phyloP scores from a whole-genome alignment of 2,329 filamentous ascomycete species.

The Diplodia sapinea region DNA sequence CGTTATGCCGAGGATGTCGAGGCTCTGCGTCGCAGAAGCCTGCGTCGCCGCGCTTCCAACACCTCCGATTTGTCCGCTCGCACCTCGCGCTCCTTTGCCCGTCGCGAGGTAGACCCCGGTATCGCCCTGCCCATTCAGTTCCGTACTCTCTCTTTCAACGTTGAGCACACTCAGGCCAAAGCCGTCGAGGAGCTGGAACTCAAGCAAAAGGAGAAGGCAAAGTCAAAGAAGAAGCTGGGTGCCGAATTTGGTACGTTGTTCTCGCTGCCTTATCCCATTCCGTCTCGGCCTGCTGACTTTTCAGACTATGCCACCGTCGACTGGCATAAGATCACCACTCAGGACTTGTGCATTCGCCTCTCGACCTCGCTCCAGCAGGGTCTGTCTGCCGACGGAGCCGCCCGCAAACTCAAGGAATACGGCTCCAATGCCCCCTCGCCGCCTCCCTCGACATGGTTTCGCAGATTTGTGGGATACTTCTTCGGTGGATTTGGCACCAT shows the following conservation, averaged over 20 bases:
- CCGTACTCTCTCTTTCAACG: constrained; percentile 53
- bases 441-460: constrained; percentile 65
- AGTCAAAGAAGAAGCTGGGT: constrained; percentile 43
- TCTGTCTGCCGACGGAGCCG: constrained; percentile 64
- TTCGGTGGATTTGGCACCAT: constrained; percentile 79
- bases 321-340: constrained; percentile 67
- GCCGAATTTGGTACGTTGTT: constrained; percentile 41
- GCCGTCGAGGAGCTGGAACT: constrained; percentile 32
- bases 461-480: constrained; percentile 70
- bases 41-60: constrained; percentile 33
- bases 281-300: constrained; percentile 26
- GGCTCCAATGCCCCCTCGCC: constrained; percentile 71
- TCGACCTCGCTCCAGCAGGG: constrained; percentile 63
- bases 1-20: constrained; percentile 47
- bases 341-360: constrained; percentile 66
- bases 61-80: constrained; percentile 41
- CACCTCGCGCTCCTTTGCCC: constrained; percentile 46
- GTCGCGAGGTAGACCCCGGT: constrained; percentile 50
- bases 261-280: background rate
- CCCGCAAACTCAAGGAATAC: constrained; percentile 62
- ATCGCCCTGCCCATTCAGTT: constrained; percentile 53
- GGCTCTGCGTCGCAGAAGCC: constrained; percentile 38
- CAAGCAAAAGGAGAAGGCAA: constrained; percentile 39
- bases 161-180: constrained; percentile 44
- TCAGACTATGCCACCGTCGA: constrained; percentile 61